Evolutionary conservation across 768 basidiomycete genomes (phyloP).

Genomic region (Boletus insuetus): DNA sequence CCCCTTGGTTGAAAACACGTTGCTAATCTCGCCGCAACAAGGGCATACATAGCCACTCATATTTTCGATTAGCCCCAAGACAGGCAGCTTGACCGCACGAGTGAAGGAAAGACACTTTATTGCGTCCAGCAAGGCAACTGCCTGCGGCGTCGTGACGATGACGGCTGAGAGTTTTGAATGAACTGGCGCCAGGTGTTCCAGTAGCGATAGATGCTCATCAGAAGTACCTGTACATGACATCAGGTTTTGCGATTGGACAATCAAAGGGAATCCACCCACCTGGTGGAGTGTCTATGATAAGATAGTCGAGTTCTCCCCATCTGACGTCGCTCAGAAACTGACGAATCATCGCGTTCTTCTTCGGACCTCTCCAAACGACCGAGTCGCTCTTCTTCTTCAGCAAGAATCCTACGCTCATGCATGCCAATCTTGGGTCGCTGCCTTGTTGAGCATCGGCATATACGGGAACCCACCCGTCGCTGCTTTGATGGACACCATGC

Average conservation of each 20-base stretch:
- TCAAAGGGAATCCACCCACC: conserved; percentile 49
- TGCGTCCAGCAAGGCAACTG: conserved; percentile 91
- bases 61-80: conserved; percentile 93
- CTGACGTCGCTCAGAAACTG: conserved; percentile 94
- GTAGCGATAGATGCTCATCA: conserved; percentile 93
- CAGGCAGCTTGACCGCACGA: conserved; percentile 77
- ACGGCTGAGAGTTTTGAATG: conserved; percentile 77
- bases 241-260: conserved; percentile 1
- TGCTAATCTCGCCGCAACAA: conserved; percentile 93
- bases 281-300: conserved; percentile 94
- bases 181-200: conserved; percentile 89
- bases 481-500: conserved; percentile 87
- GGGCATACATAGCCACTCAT: conserved; percentile 99
- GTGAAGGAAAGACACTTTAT: conserved; percentile 97
- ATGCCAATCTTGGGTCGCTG: conserved; percentile 66
- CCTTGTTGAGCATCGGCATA: conserved; percentile 71
- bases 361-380: conserved; percentile 97
- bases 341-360: conserved; percentile 97
- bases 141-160: conserved; percentile 96
- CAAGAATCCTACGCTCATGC: conserved; percentile 97
- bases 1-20: conserved; percentile 92
- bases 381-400: conserved; percentile 88
- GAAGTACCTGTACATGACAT: conserved; percentile 72
- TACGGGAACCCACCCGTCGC: conserved; percentile 96
- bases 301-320: conserved; percentile 91